Evolutionary conservation across 116 monocot species (phyloP).

Genomic region (Papilionanthe hybrid): DNA sequence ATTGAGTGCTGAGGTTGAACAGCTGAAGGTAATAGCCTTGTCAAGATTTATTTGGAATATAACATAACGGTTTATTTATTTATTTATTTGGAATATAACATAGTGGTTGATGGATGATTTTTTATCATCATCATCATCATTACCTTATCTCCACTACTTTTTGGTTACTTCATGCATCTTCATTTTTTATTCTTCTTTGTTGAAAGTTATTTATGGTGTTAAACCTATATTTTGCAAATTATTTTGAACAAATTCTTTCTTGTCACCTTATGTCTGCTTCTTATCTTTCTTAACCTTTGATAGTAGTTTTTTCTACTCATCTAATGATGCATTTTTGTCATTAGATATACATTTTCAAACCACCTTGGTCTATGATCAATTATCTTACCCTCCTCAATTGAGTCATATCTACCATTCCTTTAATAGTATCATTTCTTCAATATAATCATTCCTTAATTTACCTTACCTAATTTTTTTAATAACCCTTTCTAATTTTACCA

Average conservation of each 20-base stretch:
- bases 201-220: background rate
- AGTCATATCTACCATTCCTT: no score
- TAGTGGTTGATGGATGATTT: background rate
- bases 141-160: background rate
- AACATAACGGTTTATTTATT: background rate
- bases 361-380: no score
- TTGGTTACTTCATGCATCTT: no score
- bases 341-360: no score
- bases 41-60: background rate
- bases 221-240: background rate
- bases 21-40: slow-evolving; percentile 55
- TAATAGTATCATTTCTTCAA: no score
- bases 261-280: background rate
- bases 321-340: no score
- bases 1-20: slow-evolving; percentile 59
- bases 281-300: no score
- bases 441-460: no score
- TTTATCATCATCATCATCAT: background rate
- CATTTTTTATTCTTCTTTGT: background rate
- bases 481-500: no score
- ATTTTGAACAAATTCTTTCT: background rate
- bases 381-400: no score
- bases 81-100: background rate
- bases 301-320: no score
- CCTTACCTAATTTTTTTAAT: no score